Evolutionary conservation across 192 early-diverging fungal species (phyloP).

Genomic region (Phlyctochytrium planicorne): DNA sequence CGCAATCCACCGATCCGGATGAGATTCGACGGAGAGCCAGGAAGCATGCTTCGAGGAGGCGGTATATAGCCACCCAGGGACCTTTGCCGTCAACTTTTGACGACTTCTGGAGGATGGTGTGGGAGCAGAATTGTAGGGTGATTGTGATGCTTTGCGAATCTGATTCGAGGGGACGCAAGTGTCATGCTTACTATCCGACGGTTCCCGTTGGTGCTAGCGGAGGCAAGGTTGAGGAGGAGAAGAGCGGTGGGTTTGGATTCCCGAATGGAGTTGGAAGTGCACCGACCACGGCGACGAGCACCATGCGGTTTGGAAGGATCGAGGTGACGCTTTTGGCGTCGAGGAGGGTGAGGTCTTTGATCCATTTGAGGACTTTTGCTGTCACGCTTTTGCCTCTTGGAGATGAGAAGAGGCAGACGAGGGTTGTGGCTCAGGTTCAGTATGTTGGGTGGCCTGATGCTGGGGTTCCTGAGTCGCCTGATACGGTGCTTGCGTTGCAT

Average conservation of each 20-base stretch:
- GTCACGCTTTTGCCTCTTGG: conserved; percentile 23
- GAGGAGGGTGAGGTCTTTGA: conserved; percentile 27
- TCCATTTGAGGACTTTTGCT: conserved; percentile 60
- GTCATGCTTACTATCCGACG: conserved; percentile 82
- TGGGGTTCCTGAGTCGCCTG: conserved; percentile 62
- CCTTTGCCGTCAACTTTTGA: conserved; percentile 67
- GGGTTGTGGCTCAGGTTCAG: conserved; percentile 61
- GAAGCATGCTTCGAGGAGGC: conserved; percentile 3
- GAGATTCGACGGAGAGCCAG: not conserved
- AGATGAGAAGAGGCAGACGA: conserved; percentile 17
- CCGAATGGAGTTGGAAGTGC: conserved; percentile 4
- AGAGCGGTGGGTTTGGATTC: conserved; percentile 27
- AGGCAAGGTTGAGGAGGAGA: conserved; percentile 42
- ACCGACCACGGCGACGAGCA: conserved; percentile 67
- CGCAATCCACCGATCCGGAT: conserved; percentile 4
- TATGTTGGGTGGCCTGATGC: conserved; percentile 82
- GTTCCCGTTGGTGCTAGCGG: no score
- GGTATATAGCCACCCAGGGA: conserved; percentile 85
- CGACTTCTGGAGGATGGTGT: conserved; percentile 84
- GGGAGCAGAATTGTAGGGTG: conserved; percentile 67
- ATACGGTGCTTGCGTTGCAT: conserved; percentile 52
- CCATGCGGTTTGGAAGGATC: no score
- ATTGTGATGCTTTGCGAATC: conserved; percentile 79
- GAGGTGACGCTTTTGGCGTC: conserved; percentile 15
- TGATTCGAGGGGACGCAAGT: conserved; percentile 63